A percentile compares a stretch with the other conserved stretches of the same genome.
Conservation (phyloP, 164 flowering plant species). For the Pachysandra terminalis region DNA sequence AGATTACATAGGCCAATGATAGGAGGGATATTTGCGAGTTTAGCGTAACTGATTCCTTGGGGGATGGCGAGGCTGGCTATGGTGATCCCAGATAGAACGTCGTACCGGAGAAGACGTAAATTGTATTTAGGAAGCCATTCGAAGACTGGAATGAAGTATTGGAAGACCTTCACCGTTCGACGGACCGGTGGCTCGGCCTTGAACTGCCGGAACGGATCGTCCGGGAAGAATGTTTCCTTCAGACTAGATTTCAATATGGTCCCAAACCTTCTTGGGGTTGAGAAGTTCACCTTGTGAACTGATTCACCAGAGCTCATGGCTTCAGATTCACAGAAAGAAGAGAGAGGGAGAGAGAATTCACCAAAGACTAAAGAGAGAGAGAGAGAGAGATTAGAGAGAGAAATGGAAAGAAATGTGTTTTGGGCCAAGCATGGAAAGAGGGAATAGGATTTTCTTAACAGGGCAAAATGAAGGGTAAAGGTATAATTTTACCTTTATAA, state of each 20-base stretch:
- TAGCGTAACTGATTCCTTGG: slow-evolving; percentile 78
- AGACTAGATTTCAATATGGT: slow-evolving; percentile 32
- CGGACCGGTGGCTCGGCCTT: slow-evolving; percentile 13
- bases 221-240: slow-evolving; percentile 71
- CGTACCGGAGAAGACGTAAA: slow-evolving; percentile 32
- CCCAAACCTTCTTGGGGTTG: slow-evolving; percentile 34
- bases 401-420: too few species aligned
- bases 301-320: slow-evolving; percentile 2
- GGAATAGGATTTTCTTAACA: too few species aligned
- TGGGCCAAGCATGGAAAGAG: too few species aligned
- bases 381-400: too few species aligned
- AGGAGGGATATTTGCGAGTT: slow-evolving; percentile 54
- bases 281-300: slow-evolving; percentile 26
- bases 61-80: slow-evolving; percentile 78
- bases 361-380: too few species aligned
- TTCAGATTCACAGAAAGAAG: not conserved
- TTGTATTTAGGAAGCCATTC: slow-evolving; percentile 61
- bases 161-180: slow-evolving; percentile 16
- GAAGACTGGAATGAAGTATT: slow-evolving; percentile 62
- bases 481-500: too few species aligned
- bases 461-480: too few species aligned
- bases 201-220: slow-evolving; percentile 62
- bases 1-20: slow-evolving; percentile 67
- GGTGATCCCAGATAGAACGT: slow-evolving; percentile 65
- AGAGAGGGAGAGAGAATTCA: slow-evolving; percentile 1